phyloP scores from a whole-genome alignment of 2,329 filamentous ascomycete species.

The Blastomyces silverae region DNA sequence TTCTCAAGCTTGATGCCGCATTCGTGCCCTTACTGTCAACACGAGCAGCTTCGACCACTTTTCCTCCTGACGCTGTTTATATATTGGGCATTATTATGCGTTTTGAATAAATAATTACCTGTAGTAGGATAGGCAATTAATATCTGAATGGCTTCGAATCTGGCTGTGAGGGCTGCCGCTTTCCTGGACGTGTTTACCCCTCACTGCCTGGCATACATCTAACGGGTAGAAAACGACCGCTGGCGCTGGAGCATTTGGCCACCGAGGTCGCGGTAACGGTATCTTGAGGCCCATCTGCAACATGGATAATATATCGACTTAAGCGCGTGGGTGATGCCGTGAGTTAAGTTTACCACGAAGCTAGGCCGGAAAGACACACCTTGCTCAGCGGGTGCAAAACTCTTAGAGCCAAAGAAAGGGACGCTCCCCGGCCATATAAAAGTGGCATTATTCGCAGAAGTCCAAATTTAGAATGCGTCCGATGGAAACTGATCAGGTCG shows the following conservation, averaged over 20 bases:
- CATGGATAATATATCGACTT: background rate
- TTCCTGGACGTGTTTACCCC: no score
- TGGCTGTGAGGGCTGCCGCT: no score
- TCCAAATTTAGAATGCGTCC: background rate
- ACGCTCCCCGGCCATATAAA: background rate
- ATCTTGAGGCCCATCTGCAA: no score
- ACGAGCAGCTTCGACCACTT: background rate
- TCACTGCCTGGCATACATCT: background rate
- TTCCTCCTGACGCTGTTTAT: background rate
- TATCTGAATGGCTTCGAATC: background rate
- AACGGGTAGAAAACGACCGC: no score
- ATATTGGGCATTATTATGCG: background rate
- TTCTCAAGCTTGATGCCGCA: background rate
- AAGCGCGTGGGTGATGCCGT: background rate
- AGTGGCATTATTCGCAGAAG: background rate
- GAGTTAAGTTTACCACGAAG: background rate
- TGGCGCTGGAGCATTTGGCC: no score
- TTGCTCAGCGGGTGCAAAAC: background rate
- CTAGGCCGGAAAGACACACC: background rate
- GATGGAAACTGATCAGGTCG: background rate
- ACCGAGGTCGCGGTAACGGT: no score
- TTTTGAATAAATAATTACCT: background rate
- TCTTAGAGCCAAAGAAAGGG: background rate
- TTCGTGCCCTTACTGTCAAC: background rate
- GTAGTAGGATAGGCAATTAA: background rate